phyloP scores from a whole-genome alignment of 2,329 filamentous ascomycete genomes.

The Alternaria sp. region DNA sequence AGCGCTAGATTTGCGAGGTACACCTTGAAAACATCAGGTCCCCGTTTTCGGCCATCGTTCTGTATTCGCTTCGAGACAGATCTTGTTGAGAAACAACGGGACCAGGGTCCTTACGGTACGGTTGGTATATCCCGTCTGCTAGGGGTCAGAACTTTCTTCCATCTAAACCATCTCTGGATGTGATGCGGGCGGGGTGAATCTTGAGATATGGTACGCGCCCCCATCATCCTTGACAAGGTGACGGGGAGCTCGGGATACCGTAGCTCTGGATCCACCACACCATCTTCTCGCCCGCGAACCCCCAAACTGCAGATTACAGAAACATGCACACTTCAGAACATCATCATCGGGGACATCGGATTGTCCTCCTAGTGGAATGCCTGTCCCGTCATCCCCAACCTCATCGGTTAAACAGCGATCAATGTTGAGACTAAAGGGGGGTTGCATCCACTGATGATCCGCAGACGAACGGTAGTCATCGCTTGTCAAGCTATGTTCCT shows the following conservation, averaged over 20 bases:
- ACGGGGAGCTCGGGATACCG: conserved; percentile 31
- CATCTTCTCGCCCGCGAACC: conserved; percentile 18
- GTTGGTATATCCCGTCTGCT: conserved; percentile 5
- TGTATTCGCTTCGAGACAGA: conserved; percentile 26
- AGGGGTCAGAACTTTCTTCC: conserved; percentile 18
- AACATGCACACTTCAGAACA: conserved; percentile 20
- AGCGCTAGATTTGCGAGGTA: conserved; percentile 8
- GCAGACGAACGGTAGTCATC: conserved; percentile 4
- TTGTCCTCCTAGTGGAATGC: conserved; percentile 10
- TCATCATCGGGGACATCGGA: conserved; percentile 28
- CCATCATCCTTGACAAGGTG: conserved; percentile 27
- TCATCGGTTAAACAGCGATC: conserved; percentile 1
- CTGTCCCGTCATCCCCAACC: conserved; percentile 1
- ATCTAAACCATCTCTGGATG: conserved; percentile 23
- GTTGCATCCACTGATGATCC: background rate
- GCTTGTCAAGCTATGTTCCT: conserved; percentile 14
- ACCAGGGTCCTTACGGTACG: conserved; percentile 15
- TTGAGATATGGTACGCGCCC: conserved; percentile 24
- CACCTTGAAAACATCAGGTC: conserved; percentile 1
- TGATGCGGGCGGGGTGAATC: conserved; percentile 21
- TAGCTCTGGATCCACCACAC: conserved; percentile 24
- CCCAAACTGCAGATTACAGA: conserved; percentile 16
- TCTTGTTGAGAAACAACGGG: conserved; percentile 24
- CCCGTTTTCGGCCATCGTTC: conserved; percentile 13
- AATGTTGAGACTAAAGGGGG: conserved; percentile 4